Percentiles rank a stretch among this genome's conserved stretches.
Evolutionary conservation across 179 eudicot species (phyloP).

Genomic region (Beta macrorhiza): DNA sequence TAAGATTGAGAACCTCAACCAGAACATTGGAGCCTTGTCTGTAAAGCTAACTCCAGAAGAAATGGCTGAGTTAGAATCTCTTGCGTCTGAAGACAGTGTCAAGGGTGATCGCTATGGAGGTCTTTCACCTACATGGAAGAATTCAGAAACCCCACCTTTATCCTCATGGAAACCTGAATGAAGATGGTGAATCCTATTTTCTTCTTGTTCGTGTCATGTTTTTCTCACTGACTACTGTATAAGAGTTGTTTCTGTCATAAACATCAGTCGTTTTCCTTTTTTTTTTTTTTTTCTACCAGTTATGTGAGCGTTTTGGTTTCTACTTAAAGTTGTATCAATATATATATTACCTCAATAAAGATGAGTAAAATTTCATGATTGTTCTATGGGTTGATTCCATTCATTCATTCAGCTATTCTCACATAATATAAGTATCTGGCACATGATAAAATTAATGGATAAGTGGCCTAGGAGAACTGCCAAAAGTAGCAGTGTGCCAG

Average conservation of each 20-base stretch:
- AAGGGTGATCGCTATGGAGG: constrained; percentile 30
- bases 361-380: background rate
- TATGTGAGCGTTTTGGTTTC: background rate
- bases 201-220: background rate
- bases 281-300: background rate
- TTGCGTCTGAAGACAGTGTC: constrained; percentile 35
- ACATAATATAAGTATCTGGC: background rate
- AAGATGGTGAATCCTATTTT: background rate
- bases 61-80: constrained; percentile 44
- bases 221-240: background rate
- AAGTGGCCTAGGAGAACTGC: background rate
- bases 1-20: constrained; percentile 46
- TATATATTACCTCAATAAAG: background rate
- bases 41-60: constrained; percentile 48
- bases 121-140: constrained; percentile 19
- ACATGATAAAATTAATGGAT: background rate
- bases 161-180: constrained; percentile 25
- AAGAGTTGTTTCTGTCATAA: background rate
- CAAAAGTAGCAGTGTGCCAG: background rate
- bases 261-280: background rate
- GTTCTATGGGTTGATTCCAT: background rate
- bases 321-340: background rate
- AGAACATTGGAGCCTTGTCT: constrained; percentile 51
- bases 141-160: constrained; percentile 34
- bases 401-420: background rate